Evolutionary conservation across 805 yeast species (phyloP).

Genomic region (Dipodascus geniculatus): DNA sequence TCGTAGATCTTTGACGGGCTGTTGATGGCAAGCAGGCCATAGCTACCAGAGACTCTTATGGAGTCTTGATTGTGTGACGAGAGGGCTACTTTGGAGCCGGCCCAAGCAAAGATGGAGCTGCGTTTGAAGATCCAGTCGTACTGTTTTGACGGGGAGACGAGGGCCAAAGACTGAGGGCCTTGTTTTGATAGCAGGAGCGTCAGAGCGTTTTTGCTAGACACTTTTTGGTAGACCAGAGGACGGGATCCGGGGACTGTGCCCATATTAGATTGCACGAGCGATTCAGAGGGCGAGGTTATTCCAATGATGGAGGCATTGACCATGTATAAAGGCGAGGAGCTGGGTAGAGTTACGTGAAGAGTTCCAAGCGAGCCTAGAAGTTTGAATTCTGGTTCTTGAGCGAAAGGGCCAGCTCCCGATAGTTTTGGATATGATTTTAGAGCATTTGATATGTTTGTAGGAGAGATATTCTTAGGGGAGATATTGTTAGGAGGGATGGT

Average conservation of each 20-base stretch:
- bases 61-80: neutral
- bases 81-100: neutral
- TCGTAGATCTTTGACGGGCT: neutral
- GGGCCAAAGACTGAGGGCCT: neutral
- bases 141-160: neutral
- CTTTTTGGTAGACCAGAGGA: neutral
- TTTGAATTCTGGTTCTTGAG: neutral
- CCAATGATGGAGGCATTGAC: neutral
- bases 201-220: neutral
- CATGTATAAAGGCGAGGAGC: neutral
- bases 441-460: neutral
- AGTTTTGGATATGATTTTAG: neutral
- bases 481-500: neutral
- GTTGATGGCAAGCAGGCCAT: neutral
- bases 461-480: too few species aligned
- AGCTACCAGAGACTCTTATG: neutral
- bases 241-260: neutral
- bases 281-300: neutral
- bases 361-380: neutral
- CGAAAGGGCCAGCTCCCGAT: neutral
- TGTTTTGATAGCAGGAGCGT: neutral
- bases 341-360: neutral
- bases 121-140: neutral
- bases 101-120: neutral
- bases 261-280: neutral